These are phyloP conservation scores for Debaryomycetaceae sp. DNA, from an alignment of 1,139 yeast species.

Conservation along the genomic window DNA sequence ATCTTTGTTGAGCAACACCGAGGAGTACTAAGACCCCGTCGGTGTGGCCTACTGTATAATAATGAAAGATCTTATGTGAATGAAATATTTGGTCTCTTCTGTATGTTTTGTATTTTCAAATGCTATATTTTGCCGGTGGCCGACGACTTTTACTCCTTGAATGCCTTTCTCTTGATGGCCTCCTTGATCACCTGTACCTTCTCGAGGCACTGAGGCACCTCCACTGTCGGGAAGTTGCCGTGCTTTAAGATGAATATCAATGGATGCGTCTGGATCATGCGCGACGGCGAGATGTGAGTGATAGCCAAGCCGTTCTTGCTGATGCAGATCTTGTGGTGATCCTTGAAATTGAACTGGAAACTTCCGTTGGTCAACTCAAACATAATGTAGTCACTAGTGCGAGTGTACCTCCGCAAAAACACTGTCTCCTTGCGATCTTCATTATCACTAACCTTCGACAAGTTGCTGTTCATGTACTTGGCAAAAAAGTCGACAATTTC, in stretches of 20 bases:
- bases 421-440: constrained; percentile 60
- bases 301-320: constrained; percentile 72
- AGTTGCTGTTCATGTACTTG: constrained; percentile 75
- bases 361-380: constrained; percentile 92
- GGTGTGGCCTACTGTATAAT: no score
- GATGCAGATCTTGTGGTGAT: constrained; percentile 83
- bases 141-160: constrained; percentile 19
- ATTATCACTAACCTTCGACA: constrained; percentile 66
- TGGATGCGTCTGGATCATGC: constrained; percentile 68
- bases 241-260: constrained; percentile 55
- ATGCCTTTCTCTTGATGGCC: constrained; percentile 40
- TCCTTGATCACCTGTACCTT: constrained; percentile 35
- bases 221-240: constrained; percentile 55
- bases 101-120: neutral
- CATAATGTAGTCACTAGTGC: constrained; percentile 79
- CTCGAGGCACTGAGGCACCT: constrained; percentile 49
- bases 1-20: constrained; percentile 59
- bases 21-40: no score
- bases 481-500: constrained; percentile 83
- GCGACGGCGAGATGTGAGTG: constrained; percentile 77
- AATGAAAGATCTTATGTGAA: no score
- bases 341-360: constrained; percentile 90
- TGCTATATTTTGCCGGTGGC: neutral
- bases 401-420: constrained; percentile 74
- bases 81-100: no score